phyloP scores from a whole-genome alignment of 495 filamentous ascomycete genomes.

The Amniculicola lignicola region DNA sequence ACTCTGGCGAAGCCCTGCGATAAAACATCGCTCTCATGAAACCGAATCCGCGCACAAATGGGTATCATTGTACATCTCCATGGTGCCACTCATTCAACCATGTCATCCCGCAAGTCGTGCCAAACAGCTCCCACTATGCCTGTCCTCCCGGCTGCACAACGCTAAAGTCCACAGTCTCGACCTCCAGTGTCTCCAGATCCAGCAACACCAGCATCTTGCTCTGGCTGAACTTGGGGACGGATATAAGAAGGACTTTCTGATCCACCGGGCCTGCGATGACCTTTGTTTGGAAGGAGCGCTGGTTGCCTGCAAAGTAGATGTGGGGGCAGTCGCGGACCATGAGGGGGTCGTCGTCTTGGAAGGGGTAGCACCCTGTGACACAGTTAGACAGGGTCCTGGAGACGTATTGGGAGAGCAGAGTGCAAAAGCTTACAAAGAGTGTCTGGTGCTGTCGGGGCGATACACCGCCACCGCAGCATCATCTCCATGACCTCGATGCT shows the following conservation, averaged over 20 bases:
- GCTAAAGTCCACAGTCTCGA: constrained; percentile 66
- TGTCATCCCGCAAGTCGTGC: no score
- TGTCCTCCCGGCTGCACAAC: constrained; percentile 25
- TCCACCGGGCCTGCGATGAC: constrained; percentile 63
- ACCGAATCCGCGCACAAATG: no score
- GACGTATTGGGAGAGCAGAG: neutral
- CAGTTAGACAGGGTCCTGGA: neutral
- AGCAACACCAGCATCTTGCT: constrained; percentile 82
- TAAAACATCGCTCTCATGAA: no score
- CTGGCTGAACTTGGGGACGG: constrained; percentile 75
- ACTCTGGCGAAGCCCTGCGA: no score
- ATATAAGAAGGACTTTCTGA: constrained; percentile 68
- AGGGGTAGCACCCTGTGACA: constrained; percentile 82
- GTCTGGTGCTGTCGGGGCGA: constrained; percentile 93
- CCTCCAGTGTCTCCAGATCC: constrained; percentile 78
- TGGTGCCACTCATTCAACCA: no score
- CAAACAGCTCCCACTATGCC: neutral
- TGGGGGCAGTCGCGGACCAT: constrained; percentile 81
- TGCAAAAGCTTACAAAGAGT: constrained; percentile 78
- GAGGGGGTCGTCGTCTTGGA: constrained; percentile 86
- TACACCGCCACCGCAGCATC: constrained; percentile 84
- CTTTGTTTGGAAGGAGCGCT: constrained; percentile 74
- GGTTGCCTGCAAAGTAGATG: constrained; percentile 85
- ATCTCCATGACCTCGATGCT: constrained; percentile 84
- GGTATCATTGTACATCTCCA: no score